phyloP scores from a whole-genome alignment of 306 rosid genomes.

The Cyclanthera cordifolia region DNA sequence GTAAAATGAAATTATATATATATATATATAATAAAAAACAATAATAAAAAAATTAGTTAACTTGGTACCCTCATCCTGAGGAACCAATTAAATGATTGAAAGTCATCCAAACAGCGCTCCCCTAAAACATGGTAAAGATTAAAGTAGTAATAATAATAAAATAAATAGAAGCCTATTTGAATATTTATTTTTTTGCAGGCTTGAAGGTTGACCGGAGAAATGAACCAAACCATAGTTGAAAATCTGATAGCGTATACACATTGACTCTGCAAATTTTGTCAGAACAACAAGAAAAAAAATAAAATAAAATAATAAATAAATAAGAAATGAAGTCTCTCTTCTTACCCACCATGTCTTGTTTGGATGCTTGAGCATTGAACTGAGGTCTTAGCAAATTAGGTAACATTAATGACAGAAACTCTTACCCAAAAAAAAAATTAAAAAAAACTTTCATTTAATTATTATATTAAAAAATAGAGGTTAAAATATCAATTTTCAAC shows the following conservation, averaged over 20 bases:
- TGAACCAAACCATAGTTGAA: neutral
- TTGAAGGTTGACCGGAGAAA: constrained; percentile 6
- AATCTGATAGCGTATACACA: constrained; percentile 5
- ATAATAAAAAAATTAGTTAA: too few species aligned
- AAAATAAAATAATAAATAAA: too few species aligned
- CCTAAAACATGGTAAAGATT: neutral
- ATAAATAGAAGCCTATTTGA: neutral
- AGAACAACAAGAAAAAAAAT: neutral
- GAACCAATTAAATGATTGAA: neutral
- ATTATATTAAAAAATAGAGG: too few species aligned
- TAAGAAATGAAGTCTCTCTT: too few species aligned
- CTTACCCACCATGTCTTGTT: neutral
- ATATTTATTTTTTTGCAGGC: constrained; percentile 8
- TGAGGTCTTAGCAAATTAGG: neutral
- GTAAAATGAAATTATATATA: too few species aligned
- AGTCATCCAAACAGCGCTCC: neutral
- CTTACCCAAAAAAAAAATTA: neutral
- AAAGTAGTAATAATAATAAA: neutral
- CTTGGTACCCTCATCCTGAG: neutral
- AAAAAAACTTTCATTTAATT: too few species aligned
- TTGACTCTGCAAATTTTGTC: constrained; percentile 8
- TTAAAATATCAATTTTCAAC: too few species aligned
- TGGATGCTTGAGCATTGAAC: neutral
- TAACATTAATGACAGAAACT: neutral
- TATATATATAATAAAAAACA: too few species aligned